Evolutionary conservation across 2,329 filamentous ascomycete genomes (phyloP).

Genomic region (Xylaria sp.): DNA sequence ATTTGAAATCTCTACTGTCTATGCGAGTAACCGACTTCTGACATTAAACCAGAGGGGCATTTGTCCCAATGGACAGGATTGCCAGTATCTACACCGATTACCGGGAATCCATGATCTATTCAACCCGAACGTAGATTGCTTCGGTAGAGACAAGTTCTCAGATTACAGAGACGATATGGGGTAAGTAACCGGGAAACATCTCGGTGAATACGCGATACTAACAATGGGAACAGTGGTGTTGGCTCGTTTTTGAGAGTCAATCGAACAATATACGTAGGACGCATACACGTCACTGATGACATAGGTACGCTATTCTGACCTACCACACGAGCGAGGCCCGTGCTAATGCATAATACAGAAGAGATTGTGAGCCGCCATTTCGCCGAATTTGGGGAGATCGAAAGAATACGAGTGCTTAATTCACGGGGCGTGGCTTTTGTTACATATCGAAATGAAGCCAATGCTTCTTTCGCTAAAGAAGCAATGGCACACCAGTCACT

Average conservation of each 20-base stretch:
- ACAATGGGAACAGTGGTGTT: slow-evolving; percentile 94
- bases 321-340: not conserved
- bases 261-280: slow-evolving; percentile 89
- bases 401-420: slow-evolving; percentile 88
- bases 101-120: slow-evolving; percentile 90
- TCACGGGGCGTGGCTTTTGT: slow-evolving; percentile 92
- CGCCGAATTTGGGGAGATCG: slow-evolving; percentile 94
- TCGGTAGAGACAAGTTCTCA: slow-evolving; percentile 88
- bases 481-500: slow-evolving; percentile 95
- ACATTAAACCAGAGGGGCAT: slow-evolving; percentile 64
- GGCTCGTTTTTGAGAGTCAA: slow-evolving; percentile 95
- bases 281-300: slow-evolving; percentile 95
- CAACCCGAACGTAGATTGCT: slow-evolving; percentile 94
- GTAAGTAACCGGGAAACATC: too few species aligned
- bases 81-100: slow-evolving; percentile 91
- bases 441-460: slow-evolving; percentile 91
- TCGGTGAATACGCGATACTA: not conserved
- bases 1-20: not conserved
- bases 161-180: not conserved
- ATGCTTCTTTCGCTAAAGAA: slow-evolving; percentile 91
- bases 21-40: slow-evolving; percentile 10
- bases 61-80: slow-evolving; percentile 89
- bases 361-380: slow-evolving; percentile 96
- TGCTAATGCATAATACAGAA: slow-evolving; percentile 59
- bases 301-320: slow-evolving; percentile 60